Percentiles rank a stretch among this genome's conserved stretches.
Conservation (phyloP, 345 rosid genomes). For the Rubroshorea leprosula region DNA sequence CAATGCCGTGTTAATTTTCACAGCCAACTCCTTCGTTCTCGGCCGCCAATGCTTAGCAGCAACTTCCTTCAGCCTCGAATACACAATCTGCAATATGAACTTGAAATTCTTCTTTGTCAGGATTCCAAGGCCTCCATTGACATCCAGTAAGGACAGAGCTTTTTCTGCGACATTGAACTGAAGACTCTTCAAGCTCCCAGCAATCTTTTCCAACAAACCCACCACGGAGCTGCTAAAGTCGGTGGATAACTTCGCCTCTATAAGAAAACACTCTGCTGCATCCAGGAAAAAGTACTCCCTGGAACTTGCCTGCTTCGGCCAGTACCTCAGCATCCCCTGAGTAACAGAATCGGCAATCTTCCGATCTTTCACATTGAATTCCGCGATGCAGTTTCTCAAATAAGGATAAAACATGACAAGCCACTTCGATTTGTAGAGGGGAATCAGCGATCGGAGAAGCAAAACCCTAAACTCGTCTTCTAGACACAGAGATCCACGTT, state of each 20-base stretch:
- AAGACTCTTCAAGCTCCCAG: neutral
- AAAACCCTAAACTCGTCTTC: neutral
- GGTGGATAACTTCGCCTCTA: neutral
- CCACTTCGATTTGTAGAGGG: neutral
- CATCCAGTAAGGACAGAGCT: neutral
- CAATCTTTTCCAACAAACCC: neutral
- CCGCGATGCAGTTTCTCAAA: neutral
- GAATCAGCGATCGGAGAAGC: neutral
- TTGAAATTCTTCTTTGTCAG: neutral
- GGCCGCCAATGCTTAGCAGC: neutral
- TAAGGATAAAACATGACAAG: neutral
- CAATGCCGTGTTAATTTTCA: neutral
- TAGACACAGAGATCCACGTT: neutral
- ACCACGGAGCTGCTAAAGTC: neutral
- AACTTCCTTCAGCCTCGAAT: neutral
- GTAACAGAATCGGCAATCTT: neutral
- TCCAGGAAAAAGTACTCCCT: neutral
- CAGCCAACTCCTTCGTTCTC: neutral
- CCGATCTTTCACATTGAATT: neutral
- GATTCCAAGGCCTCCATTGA: neutral
- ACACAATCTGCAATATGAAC: neutral
- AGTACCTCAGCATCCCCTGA: neutral
- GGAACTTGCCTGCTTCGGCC: neutral
- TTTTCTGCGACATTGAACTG: neutral
- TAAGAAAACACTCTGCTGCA: neutral